Base-by-base conservation (phyloP, 2,329 filamentous ascomycete genomes). In the Sclerotinia trifoliorum region DNA sequence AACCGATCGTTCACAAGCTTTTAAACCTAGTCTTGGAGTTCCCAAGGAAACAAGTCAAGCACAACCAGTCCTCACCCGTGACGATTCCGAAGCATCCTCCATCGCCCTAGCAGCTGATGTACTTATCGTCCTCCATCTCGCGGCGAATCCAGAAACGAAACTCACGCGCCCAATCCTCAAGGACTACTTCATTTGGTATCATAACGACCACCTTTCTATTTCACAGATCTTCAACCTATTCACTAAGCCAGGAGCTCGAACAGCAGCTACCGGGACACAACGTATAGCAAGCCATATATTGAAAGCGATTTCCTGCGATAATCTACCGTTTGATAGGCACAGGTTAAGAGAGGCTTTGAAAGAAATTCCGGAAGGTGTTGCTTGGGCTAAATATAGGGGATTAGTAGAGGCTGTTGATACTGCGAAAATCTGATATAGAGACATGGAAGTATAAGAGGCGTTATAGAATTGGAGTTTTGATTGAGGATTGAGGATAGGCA, bases 161-260 rank as follows among this genome's bases (percentile, higher is more conserved):
- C 7, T 51, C 70, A 19, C 68, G 65, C 13, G 51, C 81, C 1
- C 75, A 78, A 2, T 42, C 39, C 77, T 91, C 1, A 83, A 86
- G 19, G 82, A 87, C 1, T 92, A 91, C 73, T 85, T 83, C 71
- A 78, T 92, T 26, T 92, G 90, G 90, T 80, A 87, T 66, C 71
- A 78, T 5, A 82, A 87, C 68, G 76, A 82, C 10, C 78, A 81
- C 17, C 79, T 90, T 24, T 71, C 76, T 0, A 80, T 87, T 0
- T 74, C 78, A 0, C 78, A 80, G 0, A 80, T 90, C 21, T 87
- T 87, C 2, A 78, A 75, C 3, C 70, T 90, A 1, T 78, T 90
- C n/a, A 82, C 88, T 2, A 79, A 86, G 13, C 87, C 88, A 19
- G 88, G 89, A 2, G 19, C 19, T 48, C 17, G 17, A 54, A 76